Evolutionary conservation across 2,329 filamentous ascomycete species (phyloP), one percentile per base, ranked within the genome.

Genomic region (Alternaria dauci): DNA sequence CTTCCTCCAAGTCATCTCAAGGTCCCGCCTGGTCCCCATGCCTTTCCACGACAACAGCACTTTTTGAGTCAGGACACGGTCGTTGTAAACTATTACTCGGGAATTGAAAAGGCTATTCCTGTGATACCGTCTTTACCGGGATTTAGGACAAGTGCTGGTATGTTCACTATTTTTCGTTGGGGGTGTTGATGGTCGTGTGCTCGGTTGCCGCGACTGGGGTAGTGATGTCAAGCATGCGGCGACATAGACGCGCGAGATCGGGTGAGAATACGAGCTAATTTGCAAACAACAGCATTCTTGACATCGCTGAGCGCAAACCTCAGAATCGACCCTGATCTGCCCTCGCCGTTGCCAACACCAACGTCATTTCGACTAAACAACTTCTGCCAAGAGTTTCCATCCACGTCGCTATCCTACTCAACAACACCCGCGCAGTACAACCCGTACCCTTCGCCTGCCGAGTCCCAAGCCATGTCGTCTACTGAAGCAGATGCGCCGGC

Each of bases 241-340:
- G 18, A 38, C 25, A 23, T 50, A 11, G 46, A 36, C 46, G 46
- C 30, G 46, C 43, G 48, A 26, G 25, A 50, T 32, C 52, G 12
- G 26, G 20, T 26, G 38, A 38, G 26, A 36, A 34, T 44, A 38
- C 34, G 16, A 20, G 63, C 70, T 74, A 50, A 74, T 44, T 7
- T 16, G 32, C 48, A 12, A 32, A 20, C 43, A 32, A 51, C 78
- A 95, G 92, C 91, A 26, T 95, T 95, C 82, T 90, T 95, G 79
- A 90, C 88, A 57, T 94, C 92, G 69, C 85, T 95, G 16, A 88
- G 91, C 68, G 91, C 91, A 65, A 95, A 95, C 74, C 86, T 95
- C 56, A 89, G 89, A 70, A 88, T 94, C 59, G 83, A 81, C 69
- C 81, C 82, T 32, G 81, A 83, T 46, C 63, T 87, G 79, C 78